Evolutionary conservation across 2,329 filamentous ascomycete species (phyloP).

Genomic region (Chaetomium strumarium): DNA sequence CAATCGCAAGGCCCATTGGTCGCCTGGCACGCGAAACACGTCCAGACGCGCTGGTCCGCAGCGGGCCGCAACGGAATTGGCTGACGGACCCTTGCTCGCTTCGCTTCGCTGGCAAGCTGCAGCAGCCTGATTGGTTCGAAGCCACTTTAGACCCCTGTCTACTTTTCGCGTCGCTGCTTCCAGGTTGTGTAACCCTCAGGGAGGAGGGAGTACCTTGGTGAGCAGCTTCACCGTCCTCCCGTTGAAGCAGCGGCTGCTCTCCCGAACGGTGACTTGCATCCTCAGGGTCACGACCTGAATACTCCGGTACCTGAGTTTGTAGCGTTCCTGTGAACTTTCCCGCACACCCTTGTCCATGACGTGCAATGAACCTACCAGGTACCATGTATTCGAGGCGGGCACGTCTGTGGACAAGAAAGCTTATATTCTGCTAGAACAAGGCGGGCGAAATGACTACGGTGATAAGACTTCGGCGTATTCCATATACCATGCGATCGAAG

Average conservation of each 20-base stretch:
- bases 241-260: neutral
- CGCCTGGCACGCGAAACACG: slow-evolving; percentile 18
- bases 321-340: neutral
- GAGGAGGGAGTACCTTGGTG: slow-evolving; percentile 10
- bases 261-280: slow-evolving; percentile 12
- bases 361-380: neutral
- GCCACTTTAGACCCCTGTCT: slow-evolving; percentile 26
- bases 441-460: slow-evolving; percentile 12
- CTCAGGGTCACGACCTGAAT: neutral
- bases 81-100: slow-evolving; percentile 16
- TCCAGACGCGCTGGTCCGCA: slow-evolving; percentile 10
- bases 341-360: too few relatives aligned
- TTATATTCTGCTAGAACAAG: slow-evolving; percentile 4
- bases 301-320: neutral
- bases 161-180: slow-evolving; percentile 19
- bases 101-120: slow-evolving; percentile 11
- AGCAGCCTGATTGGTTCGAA: slow-evolving; percentile 22
- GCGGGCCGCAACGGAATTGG: slow-evolving; percentile 17
- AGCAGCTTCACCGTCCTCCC: slow-evolving; percentile 17
- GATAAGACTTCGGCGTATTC: neutral
- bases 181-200: neutral
- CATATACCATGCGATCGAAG: neutral
- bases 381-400: slow-evolving; percentile 8
- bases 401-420: slow-evolving; percentile 6
- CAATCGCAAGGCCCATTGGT: slow-evolving; percentile 16